phyloP scores from a whole-genome alignment of 2,329 filamentous ascomycete genomes.

The Bipolaris sorokiniana region DNA sequence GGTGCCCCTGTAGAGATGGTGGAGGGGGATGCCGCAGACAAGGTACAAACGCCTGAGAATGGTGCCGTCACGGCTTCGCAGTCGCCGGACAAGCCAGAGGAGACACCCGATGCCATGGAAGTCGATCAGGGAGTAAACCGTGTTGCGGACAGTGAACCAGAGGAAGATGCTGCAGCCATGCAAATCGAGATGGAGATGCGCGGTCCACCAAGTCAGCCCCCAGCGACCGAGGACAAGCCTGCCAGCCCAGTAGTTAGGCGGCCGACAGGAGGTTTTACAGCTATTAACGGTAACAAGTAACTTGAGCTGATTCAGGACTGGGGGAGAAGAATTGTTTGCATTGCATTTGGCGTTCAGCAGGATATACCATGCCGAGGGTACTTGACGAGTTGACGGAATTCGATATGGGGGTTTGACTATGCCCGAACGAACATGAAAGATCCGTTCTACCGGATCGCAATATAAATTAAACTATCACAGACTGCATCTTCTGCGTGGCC shows the following conservation, averaged over 20 bases:
- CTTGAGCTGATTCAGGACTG: background rate
- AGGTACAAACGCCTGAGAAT: background rate
- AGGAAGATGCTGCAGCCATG: slow-evolving; percentile 44
- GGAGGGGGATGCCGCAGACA: background rate
- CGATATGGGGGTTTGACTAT: background rate
- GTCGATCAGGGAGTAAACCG: slow-evolving; percentile 15
- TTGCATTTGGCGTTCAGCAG: slow-evolving; percentile 18
- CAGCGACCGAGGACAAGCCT: slow-evolving; percentile 6
- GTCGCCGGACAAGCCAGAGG: slow-evolving; percentile 1
- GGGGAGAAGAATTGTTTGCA: slow-evolving; percentile 2
- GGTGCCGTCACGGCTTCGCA: background rate
- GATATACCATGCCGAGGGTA: background rate
- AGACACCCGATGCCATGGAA: slow-evolving; percentile 18
- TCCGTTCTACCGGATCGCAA: too few relatives aligned
- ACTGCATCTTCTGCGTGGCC: background rate
- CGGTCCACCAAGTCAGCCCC: slow-evolving; percentile 26
- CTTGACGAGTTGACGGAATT: background rate
- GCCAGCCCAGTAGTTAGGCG: slow-evolving; percentile 21
- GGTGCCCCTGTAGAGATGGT: slow-evolving; percentile 7
- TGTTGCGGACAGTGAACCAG: slow-evolving; percentile 32
- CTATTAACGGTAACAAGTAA: slow-evolving; percentile 39
- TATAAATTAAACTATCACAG: background rate
- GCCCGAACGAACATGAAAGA: background rate
- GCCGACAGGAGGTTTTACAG: slow-evolving; percentile 42
- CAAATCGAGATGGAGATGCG: slow-evolving; percentile 51